These are phyloP conservation scores for Fusarium secorum DNA, from an alignment of 2,329 filamentous ascomycete genomes.

Conservation along the genomic window DNA sequence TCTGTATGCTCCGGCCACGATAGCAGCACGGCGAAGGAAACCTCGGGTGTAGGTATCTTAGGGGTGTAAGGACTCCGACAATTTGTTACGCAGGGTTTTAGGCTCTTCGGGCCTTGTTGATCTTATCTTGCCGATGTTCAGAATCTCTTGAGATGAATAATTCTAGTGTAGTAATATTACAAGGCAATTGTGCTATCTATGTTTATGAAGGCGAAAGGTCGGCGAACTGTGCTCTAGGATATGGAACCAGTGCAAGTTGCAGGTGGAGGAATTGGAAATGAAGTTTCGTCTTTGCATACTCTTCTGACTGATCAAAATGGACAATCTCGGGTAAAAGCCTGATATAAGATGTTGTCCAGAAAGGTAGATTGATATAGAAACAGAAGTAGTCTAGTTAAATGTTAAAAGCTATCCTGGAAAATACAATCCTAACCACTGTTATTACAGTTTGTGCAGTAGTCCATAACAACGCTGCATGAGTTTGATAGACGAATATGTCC, in stretches of 20 bases:
- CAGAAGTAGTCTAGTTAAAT: neutral
- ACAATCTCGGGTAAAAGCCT: too few relatives aligned
- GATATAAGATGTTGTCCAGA: too few relatives aligned
- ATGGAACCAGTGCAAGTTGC: too few relatives aligned
- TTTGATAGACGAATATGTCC: slow-evolving; percentile 17
- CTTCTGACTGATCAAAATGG: too few relatives aligned
- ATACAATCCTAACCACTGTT: neutral
- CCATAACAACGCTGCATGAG: slow-evolving; percentile 12
- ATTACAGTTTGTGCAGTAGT: slow-evolving; percentile 12
- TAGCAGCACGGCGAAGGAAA: neutral
- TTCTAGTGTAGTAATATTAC: neutral
- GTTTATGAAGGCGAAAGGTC: neutral
- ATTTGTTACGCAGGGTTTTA: neutral
- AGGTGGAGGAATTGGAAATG: too few relatives aligned
- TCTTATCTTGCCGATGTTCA: neutral
- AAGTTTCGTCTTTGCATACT: too few relatives aligned
- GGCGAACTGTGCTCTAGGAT: too few relatives aligned
- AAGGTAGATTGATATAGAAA: neutral
- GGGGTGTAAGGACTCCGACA: too few relatives aligned
- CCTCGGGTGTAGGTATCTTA: too few relatives aligned
- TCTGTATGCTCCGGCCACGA: neutral
- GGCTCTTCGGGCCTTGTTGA: neutral
- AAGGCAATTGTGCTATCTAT: neutral
- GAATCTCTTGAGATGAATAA: neutral
- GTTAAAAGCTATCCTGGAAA: neutral